phyloP scores from a whole-genome alignment of 2,329 filamentous ascomycete genomes.

The Ceratocystis eucalypticola region DNA sequence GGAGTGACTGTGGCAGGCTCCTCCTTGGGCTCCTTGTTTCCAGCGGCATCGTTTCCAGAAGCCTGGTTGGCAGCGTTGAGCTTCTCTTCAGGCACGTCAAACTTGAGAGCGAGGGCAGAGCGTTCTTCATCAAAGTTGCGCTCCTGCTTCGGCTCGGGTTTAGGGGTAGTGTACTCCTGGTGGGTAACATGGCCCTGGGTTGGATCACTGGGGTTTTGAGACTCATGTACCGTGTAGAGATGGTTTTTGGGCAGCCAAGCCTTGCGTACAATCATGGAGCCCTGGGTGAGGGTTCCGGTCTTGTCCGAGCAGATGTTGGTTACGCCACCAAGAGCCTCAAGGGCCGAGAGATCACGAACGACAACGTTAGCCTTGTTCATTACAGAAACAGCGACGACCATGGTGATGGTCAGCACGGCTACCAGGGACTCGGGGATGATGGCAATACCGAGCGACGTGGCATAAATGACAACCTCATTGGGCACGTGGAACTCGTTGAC shows the following conservation, averaged over 20 bases:
- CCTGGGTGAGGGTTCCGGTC: slow-evolving; percentile 55
- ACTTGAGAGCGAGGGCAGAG: slow-evolving; percentile 45
- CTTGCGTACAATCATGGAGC: slow-evolving; percentile 56
- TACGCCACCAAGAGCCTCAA: slow-evolving; percentile 57
- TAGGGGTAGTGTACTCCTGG: slow-evolving; percentile 24
- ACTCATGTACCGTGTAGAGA: slow-evolving; percentile 47
- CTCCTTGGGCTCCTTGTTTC: slow-evolving; percentile 27
- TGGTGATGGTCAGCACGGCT: slow-evolving; percentile 56
- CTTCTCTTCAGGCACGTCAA: slow-evolving; percentile 48
- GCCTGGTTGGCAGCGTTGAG: slow-evolving; percentile 25
- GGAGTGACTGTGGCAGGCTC: slow-evolving; percentile 34
- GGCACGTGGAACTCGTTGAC: slow-evolving; percentile 40
- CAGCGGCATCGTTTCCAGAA: background rate
- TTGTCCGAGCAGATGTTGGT: slow-evolving; percentile 64
- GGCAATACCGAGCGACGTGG: slow-evolving; percentile 44
- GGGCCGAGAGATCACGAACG: slow-evolving; percentile 50
- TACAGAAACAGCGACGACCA: slow-evolving; percentile 50
- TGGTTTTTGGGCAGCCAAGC: slow-evolving; percentile 48
- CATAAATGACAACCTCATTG: slow-evolving; percentile 44
- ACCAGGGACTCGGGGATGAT: slow-evolving; percentile 54
- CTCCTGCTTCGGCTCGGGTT: slow-evolving; percentile 25
- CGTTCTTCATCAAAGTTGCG: slow-evolving; percentile 47
- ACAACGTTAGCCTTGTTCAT: slow-evolving; percentile 54
- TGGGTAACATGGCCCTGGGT: slow-evolving; percentile 42
- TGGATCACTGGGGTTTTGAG: slow-evolving; percentile 48